Base-by-base conservation (phyloP, 805 yeast genomes). In the Candida ortonii region DNA sequence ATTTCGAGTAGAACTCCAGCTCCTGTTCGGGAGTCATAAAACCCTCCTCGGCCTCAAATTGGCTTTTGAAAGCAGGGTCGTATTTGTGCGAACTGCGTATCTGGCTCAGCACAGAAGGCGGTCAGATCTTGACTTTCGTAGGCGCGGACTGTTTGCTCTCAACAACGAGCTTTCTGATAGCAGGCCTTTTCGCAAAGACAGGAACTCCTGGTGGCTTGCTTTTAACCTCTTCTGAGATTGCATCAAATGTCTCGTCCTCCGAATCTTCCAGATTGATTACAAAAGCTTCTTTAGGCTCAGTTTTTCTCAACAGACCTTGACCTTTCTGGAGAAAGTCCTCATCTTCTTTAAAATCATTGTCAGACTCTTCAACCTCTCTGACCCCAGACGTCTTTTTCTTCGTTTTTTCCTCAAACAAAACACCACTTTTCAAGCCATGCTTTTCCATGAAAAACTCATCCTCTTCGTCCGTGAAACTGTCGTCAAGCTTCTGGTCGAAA, bases 1-100 rank as follows among this genome's bases (percentile, higher is more conserved):
- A 50, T 15, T 44, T 57, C 20, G 70, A 57, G 47, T 67, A 70
- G 15, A 73, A 61, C 19, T 67, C 70, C 27, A 53, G 44, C 33
- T 57, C 57, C 31, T 71, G 62, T 6, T 55, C 53, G 3, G 63
- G 51, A 2, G 57, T 53, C 30, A 73, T 57, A n/a, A 63, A 53
- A 0, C 77, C 78, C 12, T 62, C 73, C 5, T 42, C 38, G 0
- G 46, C 39, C 8, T 36, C 36, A 37, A 62, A 61, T 7, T 28
- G 16, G 31, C 40, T 46, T 10, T 48, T 30, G 37, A 42, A 58
- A 0, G 55, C 20, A 4, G 39, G 41, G 20, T 60, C 63, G 5
- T 33, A 32, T 11, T 23, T 13, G 14, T 28, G 29, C 1, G 42
- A n/a, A 4, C 32, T 31, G 15, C 33, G 33, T 11, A 30, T 8